Conservation (phyloP, 768 basidiomycete species). For the Leccinum arenicola region DNA sequence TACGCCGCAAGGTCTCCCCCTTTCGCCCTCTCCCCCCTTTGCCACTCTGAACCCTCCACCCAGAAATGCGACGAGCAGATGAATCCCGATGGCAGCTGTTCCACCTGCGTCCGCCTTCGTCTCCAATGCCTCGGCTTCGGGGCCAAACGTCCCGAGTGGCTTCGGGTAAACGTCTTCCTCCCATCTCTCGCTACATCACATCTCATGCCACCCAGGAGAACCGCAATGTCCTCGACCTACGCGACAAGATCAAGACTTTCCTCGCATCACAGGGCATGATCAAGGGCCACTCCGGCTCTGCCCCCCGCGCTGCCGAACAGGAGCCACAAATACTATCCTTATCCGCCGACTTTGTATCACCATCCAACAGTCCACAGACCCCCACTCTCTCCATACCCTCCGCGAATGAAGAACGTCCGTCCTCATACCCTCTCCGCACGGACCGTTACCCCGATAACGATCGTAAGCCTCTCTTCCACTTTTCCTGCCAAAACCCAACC, state of each 20-base stretch:
- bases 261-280: slow-evolving; percentile 85
- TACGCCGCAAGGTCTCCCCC: slow-evolving; percentile 70
- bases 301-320: slow-evolving; percentile 54
- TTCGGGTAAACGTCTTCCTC: slow-evolving; percentile 51
- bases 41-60: slow-evolving; percentile 12
- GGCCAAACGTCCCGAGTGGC: slow-evolving; percentile 81
- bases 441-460: slow-evolving; percentile 30
- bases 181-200: not conserved
- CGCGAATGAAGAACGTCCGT: slow-evolving; percentile 37
- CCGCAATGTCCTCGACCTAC: slow-evolving; percentile 61
- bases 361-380: slow-evolving; percentile 42
- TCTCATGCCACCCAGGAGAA: slow-evolving; percentile 50
- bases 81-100: slow-evolving; percentile 59
- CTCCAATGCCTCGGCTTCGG: slow-evolving; percentile 88
- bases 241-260: slow-evolving; percentile 78
- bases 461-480: slow-evolving; percentile 17
- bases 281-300: slow-evolving; percentile 79
- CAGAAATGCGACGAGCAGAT: slow-evolving; percentile 86
- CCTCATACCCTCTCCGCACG: slow-evolving; percentile 32
- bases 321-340: slow-evolving; percentile 52
- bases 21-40: slow-evolving; percentile 3
- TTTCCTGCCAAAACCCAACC: not conserved
- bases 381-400: slow-evolving; percentile 47
- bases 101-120: slow-evolving; percentile 74
- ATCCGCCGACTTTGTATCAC: slow-evolving; percentile 44